Percentiles rank a stretch among this genome's conserved stretches.
phyloP scores from a whole-genome alignment of 345 rosid genomes.

The Populus euphratica region DNA sequence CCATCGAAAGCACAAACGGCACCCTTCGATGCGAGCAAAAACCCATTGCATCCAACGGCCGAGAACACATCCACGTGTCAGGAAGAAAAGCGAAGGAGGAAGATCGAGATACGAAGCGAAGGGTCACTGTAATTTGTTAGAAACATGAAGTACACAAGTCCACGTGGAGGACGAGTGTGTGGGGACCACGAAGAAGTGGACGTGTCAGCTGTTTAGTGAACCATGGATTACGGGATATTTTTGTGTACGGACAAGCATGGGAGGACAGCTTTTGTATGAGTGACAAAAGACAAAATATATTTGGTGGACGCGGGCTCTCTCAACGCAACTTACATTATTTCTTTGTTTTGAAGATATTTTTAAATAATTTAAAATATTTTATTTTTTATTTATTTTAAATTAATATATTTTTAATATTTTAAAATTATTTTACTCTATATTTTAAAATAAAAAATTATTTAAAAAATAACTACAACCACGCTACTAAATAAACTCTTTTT shows the following conservation, averaged over 20 bases:
- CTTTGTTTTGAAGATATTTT: too few species aligned
- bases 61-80: not conserved
- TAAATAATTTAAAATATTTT: too few species aligned
- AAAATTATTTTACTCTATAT: too few species aligned
- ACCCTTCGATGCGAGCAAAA: not conserved
- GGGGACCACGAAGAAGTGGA: slow-evolving; percentile 18
- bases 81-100: not conserved
- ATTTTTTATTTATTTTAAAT: too few species aligned
- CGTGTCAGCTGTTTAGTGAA: slow-evolving; percentile 22
- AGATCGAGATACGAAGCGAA: not conserved
- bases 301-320: not conserved
- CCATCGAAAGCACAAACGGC: not conserved
- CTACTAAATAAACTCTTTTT: not conserved
- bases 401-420: too few species aligned
- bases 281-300: slow-evolving; percentile 9
- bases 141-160: slow-evolving; percentile 28
- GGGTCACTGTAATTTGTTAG: not conserved
- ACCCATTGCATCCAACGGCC: not conserved
- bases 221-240: slow-evolving; percentile 36
- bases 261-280: not conserved
- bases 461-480: too few species aligned
- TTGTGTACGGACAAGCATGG: slow-evolving; percentile 28
- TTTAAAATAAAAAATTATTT: too few species aligned
- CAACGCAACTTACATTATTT: not conserved
- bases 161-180: slow-evolving; percentile 31